Base-by-base conservation (phyloP, 1,284 basidiomycete genomes). In the Kalmanozyma brasiliensis region DNA sequence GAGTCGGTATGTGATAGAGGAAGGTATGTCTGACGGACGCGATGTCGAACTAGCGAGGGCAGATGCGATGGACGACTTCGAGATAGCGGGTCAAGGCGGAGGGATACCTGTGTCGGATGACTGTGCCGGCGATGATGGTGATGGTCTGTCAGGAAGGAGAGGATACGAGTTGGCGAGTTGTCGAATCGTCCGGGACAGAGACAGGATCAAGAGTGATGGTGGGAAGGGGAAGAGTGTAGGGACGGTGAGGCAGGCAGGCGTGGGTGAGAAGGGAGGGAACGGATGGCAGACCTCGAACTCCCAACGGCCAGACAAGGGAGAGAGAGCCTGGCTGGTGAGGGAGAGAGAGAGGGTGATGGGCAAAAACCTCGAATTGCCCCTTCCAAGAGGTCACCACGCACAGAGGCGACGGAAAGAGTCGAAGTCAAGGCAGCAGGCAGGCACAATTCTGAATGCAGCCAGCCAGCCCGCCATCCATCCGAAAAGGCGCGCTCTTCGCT, bases 211-310 rank as follows among this genome's bases (percentile, higher is more conserved):
- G 26, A 30, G 19, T 20, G 43, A 17, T 36, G 29, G 45, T 5
- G 43, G 47, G 37, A 23, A 36, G 24, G 20, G 34, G 41, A 35
- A 40, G 57, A 43, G 57, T n/a, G 24, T 60, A 52, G 57, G 57
- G 30, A 60, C 49, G 49, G 38, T 40, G n/a, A n/a, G n/a, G n/a
- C n/a, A 30, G 26, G 32, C 48, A 36, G 44, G 13, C 8, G 29
- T 40, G 19, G 10, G n/a, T 41, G 8, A 32, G 30, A 26, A 32
- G 30, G 23, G 45, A 29, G 34, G 14, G 47, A 30, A 14, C 36
- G 17, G 47, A 49, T 38, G 35, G 26, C 26, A 29, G 26, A 29
- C 7, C 26, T 29, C n/a, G n/a, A n/a, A n/a, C n/a, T n/a, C n/a
- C n/a, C n/a, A 36, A 49, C 36, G 16, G 19, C 37, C 47, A 32